These are phyloP conservation scores for Endoconidiophora laricicola DNA, from an alignment of 2,329 filamentous ascomycete genomes.

Conservation along the genomic window DNA sequence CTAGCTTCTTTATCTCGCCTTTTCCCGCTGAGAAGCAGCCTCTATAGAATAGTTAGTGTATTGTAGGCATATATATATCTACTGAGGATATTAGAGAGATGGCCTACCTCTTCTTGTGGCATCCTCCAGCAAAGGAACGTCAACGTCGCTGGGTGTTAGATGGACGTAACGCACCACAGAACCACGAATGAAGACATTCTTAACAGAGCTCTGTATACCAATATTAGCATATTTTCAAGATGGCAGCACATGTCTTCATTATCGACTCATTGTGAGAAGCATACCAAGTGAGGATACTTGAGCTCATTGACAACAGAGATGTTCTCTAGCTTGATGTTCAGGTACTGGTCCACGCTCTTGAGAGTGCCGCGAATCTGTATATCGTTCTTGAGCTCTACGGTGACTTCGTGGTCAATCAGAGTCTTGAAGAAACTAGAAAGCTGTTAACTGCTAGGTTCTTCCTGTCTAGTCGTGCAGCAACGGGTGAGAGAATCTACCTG, in stretches of 20 bases:
- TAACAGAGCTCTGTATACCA: conserved; percentile 51
- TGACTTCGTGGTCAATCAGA: conserved; percentile 91
- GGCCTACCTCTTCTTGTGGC: conserved; percentile 65
- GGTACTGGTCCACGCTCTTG: conserved; percentile 95
- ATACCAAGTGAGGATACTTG: conserved; percentile 82
- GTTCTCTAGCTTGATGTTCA: conserved; percentile 98
- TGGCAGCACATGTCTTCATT: background rate
- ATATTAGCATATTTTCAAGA: background rate
- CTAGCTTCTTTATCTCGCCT: conserved; percentile 29
- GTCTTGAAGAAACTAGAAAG: conserved; percentile 83
- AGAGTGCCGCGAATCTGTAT: conserved; percentile 90
- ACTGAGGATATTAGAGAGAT: background rate
- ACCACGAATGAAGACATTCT: conserved; percentile 90
- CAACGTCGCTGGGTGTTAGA: conserved; percentile 64
- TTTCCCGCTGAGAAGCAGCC: conserved; percentile 39
- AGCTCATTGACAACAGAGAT: conserved; percentile 84
- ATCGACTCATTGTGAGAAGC: conserved; percentile 14
- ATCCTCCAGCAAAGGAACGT: conserved; percentile 76
- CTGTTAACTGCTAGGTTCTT: background rate
- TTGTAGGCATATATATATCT: conserved; percentile 11
- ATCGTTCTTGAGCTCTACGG: conserved; percentile 98
- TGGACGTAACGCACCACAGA: conserved; percentile 90
- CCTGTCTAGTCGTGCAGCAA: background rate
- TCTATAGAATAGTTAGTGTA: conserved; percentile 23
- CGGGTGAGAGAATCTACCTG: conserved; percentile 20